phyloP scores from a whole-genome alignment of 2,329 filamentous ascomycete genomes.

The Venturia asperata region DNA sequence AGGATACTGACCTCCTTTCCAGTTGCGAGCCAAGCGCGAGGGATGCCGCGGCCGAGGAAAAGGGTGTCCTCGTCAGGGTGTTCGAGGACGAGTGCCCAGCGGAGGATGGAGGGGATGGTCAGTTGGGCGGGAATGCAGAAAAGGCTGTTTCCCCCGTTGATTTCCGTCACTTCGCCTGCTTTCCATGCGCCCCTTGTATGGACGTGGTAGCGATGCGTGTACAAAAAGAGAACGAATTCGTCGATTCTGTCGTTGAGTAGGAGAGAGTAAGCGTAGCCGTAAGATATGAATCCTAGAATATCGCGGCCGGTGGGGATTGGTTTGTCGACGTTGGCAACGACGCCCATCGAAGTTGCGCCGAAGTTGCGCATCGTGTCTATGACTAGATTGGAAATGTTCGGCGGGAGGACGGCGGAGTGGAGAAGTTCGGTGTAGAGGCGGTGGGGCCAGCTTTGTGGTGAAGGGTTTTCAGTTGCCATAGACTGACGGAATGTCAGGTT shows the following conservation, averaged over 20 bases:
- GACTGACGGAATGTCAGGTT: slow-evolving; percentile 9
- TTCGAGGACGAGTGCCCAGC: slow-evolving; percentile 16
- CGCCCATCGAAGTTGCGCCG: slow-evolving; percentile 15
- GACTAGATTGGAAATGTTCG: background rate
- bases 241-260: slow-evolving; percentile 14
- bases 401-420: slow-evolving; percentile 11
- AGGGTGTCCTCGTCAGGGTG: slow-evolving; percentile 13
- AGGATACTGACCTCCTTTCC: slow-evolving; percentile 9
- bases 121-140: slow-evolving; percentile 18
- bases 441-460: slow-evolving; percentile 13
- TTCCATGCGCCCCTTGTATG: slow-evolving; percentile 17
- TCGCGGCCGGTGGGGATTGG: background rate
- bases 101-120: slow-evolving; percentile 13
- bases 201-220: slow-evolving; percentile 19
- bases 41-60: slow-evolving; percentile 12
- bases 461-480: background rate
- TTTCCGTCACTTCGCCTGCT: slow-evolving; percentile 7
- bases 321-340: slow-evolving; percentile 12
- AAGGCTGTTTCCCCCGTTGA: background rate
- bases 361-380: slow-evolving; percentile 17
- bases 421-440: slow-evolving; percentile 19
- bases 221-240: slow-evolving; percentile 18
- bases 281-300: slow-evolving; percentile 17
- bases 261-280: slow-evolving; percentile 15
- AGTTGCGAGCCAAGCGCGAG: slow-evolving; percentile 12